Conservation (phyloP, 805 yeast genomes). For the Danielozyma ontarioensis region DNA sequence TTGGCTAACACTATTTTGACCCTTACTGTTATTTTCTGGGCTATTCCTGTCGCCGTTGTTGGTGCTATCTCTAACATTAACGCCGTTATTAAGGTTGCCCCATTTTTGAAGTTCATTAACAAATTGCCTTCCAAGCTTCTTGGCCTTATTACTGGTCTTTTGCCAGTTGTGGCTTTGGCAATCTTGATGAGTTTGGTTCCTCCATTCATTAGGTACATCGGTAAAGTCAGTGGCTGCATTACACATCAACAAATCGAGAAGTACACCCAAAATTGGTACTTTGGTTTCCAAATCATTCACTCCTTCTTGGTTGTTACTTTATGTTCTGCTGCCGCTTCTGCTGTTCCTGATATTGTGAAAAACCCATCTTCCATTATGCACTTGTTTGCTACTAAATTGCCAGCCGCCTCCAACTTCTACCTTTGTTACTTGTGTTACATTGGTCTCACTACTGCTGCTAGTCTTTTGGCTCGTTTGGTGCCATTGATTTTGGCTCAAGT, state of each 20-base stretch:
- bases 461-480: conserved; percentile 32
- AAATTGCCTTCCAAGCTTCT: conserved; percentile 63
- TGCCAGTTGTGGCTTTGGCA: conserved; percentile 79
- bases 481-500: conserved; percentile 66
- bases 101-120: conserved; percentile 69
- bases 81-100: conserved; percentile 64
- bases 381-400: conserved; percentile 18
- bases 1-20: conserved; percentile 63
- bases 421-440: conserved; percentile 19
- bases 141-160: conserved; percentile 83
- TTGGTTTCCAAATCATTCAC: conserved; percentile 86
- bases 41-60: conserved; percentile 95
- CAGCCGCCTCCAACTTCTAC: conserved; percentile 24
- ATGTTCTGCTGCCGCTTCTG: conserved; percentile 73
- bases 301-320: conserved; percentile 81
- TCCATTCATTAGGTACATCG: conserved; percentile 72
- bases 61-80: conserved; percentile 89
- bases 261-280: conserved; percentile 85
- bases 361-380: conserved; percentile 11
- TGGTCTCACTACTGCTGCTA: conserved; percentile 20
- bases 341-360: conserved; percentile 9
- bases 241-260: conserved; percentile 69
- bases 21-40: conserved; percentile 79
- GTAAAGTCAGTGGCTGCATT: conserved; percentile 66
- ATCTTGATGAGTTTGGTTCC: conserved; percentile 85